Base-by-base conservation (phyloP, 2,329 filamentous ascomycete genomes). In the Colletotrichum filicis region DNA sequence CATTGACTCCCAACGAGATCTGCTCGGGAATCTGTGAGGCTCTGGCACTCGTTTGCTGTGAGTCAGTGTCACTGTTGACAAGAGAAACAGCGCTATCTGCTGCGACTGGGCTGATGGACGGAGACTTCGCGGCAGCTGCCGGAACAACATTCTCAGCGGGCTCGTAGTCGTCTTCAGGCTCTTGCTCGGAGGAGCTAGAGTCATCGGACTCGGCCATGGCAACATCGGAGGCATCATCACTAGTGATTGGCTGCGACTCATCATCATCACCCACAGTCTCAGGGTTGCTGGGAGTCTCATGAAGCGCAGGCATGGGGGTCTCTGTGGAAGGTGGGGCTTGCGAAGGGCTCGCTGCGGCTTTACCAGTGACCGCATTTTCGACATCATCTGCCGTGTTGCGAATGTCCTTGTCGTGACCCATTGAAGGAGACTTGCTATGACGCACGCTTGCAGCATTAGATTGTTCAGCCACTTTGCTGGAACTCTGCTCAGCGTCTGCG, bases 121-220 rank as follows among this genome's bases (percentile, higher is more conserved):
- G 87, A 66, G 89, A 89, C 75, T 91, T 88, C 76, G 91, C 90
- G 61, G 82, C 85, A 71, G 90, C 89, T 2, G 87, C 87, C 28
- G 74, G 76, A 22, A 28, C 46, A 70, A 57, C 74, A 4, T 82
- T 83, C 66, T 86, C 86, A 22, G 88, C 87, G 60, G 89, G 89
- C 74, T 92, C 88, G 76, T 91, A 90, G 61, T 82, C 85, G 72
- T 91, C 89, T 2, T 68, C 57, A 53, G 72, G 60, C n/a, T 76
- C 77, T 19, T 63, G 67, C 55, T 77, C 76, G 1, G 76, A 61
- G 52, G 71, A 72, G 60, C 46, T 57, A 8, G 60, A 56, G n/a
- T 49, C 56, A 30, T 71, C 62, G 19, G 68, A 67, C 37, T 75
- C 75, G 22, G 64, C 65, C 75, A 76, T 76, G 30, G 60, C 67